Evolutionary conservation across 495 filamentous ascomycete genomes (phyloP).

Genomic region (Ramalina peruviana): DNA sequence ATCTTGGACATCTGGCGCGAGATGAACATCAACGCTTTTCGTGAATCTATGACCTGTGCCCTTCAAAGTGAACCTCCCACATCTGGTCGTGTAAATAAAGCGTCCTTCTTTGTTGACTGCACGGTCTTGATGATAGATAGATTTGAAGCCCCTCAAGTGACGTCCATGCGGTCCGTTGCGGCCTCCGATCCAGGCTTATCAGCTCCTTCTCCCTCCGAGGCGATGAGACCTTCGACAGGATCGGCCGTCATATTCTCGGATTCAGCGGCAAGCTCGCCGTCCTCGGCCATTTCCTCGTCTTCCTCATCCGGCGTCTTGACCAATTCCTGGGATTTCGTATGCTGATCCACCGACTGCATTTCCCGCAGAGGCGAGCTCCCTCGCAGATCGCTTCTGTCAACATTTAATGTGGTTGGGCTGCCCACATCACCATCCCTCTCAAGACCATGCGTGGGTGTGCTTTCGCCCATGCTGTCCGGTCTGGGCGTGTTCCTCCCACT

Average conservation of each 20-base stretch:
- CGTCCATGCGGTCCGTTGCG: conserved; percentile 56
- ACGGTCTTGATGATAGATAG: neutral
- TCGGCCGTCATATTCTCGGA: conserved; percentile 15
- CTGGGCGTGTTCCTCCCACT: conserved; percentile 53
- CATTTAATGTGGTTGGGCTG: conserved; percentile 19
- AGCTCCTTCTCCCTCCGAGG: conserved; percentile 30
- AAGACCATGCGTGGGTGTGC: conserved; percentile 34
- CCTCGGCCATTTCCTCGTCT: conserved; percentile 45
- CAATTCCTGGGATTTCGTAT: conserved; percentile 17
- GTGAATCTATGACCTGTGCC: no score
- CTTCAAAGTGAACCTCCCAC: no score
- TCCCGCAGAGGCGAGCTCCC: conserved; percentile 29
- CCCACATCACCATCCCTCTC: conserved; percentile 26
- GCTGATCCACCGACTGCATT: conserved; percentile 21
- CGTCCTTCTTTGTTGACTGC: no score
- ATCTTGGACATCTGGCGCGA: no score
- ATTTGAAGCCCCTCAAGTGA: conserved; percentile 23
- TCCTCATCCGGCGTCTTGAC: conserved; percentile 20
- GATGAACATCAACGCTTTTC: no score
- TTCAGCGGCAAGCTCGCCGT: conserved; percentile 47
- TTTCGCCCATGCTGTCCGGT: conserved; percentile 37
- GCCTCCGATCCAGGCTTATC: conserved; percentile 38
- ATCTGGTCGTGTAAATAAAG: no score
- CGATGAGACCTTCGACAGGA: conserved; percentile 26
- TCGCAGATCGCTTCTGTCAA: conserved; percentile 23